Percentiles rank a stretch among this genome's conserved stretches.
Conservation (phyloP, 306 rosid genomes). For the Acacia crassicarpa region DNA sequence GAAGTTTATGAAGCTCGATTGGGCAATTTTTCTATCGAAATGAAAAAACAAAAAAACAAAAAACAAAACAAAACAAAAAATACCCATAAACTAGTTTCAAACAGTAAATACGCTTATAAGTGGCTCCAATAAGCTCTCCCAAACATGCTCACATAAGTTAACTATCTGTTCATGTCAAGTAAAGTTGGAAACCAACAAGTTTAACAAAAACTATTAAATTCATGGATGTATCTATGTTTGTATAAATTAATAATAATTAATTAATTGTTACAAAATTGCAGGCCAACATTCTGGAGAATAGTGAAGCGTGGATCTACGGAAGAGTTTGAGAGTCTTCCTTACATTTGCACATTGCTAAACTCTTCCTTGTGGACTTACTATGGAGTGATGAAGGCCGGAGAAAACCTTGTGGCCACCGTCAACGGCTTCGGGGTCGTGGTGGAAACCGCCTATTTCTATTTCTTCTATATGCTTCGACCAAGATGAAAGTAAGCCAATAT, state of each 20-base stretch:
- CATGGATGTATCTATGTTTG: background rate
- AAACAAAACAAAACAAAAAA: too few relatives aligned
- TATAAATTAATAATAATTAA: background rate
- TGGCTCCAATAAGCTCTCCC: too few relatives aligned
- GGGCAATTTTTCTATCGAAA: too few relatives aligned
- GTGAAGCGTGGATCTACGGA: conserved; percentile 47
- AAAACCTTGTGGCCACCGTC: background rate
- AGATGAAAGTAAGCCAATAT: conserved; percentile 38
- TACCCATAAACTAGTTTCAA: too few relatives aligned
- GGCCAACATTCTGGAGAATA: conserved; percentile 58
- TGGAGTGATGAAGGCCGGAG: conserved; percentile 57
- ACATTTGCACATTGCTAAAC: conserved; percentile 59
- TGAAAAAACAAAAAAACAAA: too few relatives aligned
- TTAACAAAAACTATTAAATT: background rate
- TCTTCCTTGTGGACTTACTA: conserved; percentile 68
- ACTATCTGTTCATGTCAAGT: background rate
- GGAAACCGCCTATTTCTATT: conserved; percentile 54
- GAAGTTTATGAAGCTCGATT: too few relatives aligned
- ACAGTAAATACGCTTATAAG: too few relatives aligned
- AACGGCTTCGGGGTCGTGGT: conserved; percentile 14
- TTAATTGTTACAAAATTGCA: background rate
- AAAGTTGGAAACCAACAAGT: background rate
- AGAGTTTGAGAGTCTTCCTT: conserved; percentile 70
- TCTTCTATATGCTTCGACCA: conserved; percentile 49
- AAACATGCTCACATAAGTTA: too few relatives aligned